Evolutionary conservation across 495 filamentous ascomycete species (phyloP).

Genomic region (Hypoxylon fragiforme): DNA sequence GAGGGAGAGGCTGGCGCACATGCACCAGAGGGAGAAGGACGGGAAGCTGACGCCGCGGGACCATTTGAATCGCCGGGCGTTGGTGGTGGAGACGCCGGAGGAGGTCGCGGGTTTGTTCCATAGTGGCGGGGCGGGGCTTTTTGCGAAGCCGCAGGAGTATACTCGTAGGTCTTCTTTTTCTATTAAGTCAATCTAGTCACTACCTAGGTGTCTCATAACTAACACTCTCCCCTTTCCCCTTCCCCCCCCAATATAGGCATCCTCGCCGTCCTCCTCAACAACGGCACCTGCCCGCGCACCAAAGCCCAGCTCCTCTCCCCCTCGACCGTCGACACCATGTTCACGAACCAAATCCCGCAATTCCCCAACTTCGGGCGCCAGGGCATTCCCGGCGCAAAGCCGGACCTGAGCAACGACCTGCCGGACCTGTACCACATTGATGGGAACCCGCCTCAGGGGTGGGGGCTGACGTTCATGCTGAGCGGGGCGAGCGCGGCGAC

Average conservation of each 20-base stretch:
- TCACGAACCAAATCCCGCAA: slow-evolving; percentile 61
- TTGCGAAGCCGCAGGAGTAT: slow-evolving; percentile 59
- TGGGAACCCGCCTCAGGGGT: slow-evolving; percentile 57
- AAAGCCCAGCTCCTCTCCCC: slow-evolving; percentile 49
- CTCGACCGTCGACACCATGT: slow-evolving; percentile 61
- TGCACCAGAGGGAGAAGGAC: slow-evolving; percentile 50
- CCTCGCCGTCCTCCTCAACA: slow-evolving; percentile 53
- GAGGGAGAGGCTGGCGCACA: slow-evolving; percentile 52
- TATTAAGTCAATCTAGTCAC: background rate
- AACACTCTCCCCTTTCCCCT: background rate
- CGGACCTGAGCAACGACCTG: slow-evolving; percentile 50
- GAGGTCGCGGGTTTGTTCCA: slow-evolving; percentile 47
- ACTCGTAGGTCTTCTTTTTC: slow-evolving; percentile 52
- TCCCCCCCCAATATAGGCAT: too few species aligned
- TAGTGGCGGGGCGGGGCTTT: slow-evolving; percentile 60
- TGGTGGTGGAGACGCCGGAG: slow-evolving; percentile 43
- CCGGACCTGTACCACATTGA: slow-evolving; percentile 55
- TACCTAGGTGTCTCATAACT: background rate
- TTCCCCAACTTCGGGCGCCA: slow-evolving; percentile 55
- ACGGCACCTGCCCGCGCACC: slow-evolving; percentile 55
- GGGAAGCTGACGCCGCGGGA: slow-evolving; percentile 49
- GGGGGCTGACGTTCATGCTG: slow-evolving; percentile 58
- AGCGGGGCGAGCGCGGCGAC: slow-evolving; percentile 43
- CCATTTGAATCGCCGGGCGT: slow-evolving; percentile 50
- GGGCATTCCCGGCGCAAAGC: slow-evolving; percentile 51